Percentiles rank a stretch among this genome's conserved stretches.
Evolutionary conservation across 108 stramenopile species (phyloP).

Genomic region (Conticribra weissflogii): DNA sequence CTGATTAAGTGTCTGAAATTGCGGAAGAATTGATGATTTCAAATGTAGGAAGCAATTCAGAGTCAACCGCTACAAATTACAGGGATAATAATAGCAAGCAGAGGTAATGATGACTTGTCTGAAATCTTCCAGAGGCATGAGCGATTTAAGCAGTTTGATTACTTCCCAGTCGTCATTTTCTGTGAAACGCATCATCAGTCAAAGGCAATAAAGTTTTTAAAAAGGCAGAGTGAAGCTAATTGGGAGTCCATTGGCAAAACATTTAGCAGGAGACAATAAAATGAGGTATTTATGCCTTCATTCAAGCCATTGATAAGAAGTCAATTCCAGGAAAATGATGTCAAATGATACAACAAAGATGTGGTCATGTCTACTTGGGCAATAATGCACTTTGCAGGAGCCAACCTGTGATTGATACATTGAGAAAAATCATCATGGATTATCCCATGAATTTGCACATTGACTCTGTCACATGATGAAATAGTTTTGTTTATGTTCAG

Average conservation of each 20-base stretch:
- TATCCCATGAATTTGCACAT: constrained; percentile 40
- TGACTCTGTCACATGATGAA: too few species aligned
- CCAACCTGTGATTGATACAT: constrained; percentile 13
- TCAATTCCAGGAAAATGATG: constrained; percentile 17
- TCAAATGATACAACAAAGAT: constrained; percentile 18
- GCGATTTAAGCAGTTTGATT: too few species aligned
- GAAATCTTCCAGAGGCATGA: too few species aligned
- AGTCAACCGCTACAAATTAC: too few species aligned
- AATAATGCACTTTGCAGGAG: constrained; percentile 48
- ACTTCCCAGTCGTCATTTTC: too few species aligned
- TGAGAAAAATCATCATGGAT: constrained; percentile 37
- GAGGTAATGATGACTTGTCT: too few species aligned
- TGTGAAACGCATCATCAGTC: too few species aligned
- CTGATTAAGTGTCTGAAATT: neutral
- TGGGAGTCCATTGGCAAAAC: constrained; percentile 12
- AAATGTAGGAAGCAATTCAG: neutral
- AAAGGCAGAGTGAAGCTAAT: neutral
- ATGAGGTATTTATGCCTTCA: constrained; percentile 5
- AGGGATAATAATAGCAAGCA: too few species aligned
- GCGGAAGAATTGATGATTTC: constrained; percentile 6
- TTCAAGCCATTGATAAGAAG: constrained; percentile 40
- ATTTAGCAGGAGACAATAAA: neutral
- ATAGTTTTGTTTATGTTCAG: too few species aligned
- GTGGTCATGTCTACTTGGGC: constrained; percentile 38
- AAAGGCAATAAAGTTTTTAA: neutral